Base-by-base conservation (phyloP, 2,329 filamentous ascomycete genomes). In the Chalaropsis ovoidea region DNA sequence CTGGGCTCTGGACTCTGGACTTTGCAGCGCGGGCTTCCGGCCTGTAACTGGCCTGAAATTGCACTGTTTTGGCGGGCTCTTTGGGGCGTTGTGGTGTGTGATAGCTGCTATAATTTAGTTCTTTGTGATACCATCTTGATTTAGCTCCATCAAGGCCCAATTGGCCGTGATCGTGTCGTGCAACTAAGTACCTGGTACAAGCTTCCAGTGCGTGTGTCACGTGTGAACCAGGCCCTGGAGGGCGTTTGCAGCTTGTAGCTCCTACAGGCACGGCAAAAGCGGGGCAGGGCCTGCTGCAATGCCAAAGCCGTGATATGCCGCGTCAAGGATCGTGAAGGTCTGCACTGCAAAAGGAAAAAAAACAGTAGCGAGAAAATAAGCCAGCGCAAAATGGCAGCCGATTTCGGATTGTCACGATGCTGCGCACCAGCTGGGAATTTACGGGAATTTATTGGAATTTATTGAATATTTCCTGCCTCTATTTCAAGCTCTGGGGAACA, bases 261-360 rank as follows among this genome's bases (percentile, higher is more conserved):
- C 52, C 52, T 58, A 5, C 52, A n/a, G 31, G 52, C 52, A 35
- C 24, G 17, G n/a, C 22, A 58, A 58, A 58, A n/a, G 52, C 52
- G 52, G 52, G 52, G 52, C 52, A 13, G 17, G 15, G 19, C 10
- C 27, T 58, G 24, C 52, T 35, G 42, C 42, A 17, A 17, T 8
- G 24, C 15, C 52, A 58, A 58, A 58, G 52, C 52, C 52, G 52
- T 58, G 52, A 58, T 58, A 58, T 58, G 52, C 52, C 52, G 52
- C 52, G 24, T n/a, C 17, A 13, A 58, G 52, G 52, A 58, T 58
- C 52, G 52, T 35, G 52, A 58, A 58, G 52, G 1, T 31, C 11
- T 31, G 22, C 11, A 7, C 2, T 31, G 52, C 7, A 52, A 19
- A 24, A 27, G 47, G 19, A 22, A 52, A 24, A 52, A 31, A n/a